A percentile compares a stretch with the other conserved stretches of the same genome.
These are phyloP conservation scores for Aureobasidium pullulans DNA, from an alignment of 2,329 filamentous ascomycete species.

Conservation along the genomic window DNA sequence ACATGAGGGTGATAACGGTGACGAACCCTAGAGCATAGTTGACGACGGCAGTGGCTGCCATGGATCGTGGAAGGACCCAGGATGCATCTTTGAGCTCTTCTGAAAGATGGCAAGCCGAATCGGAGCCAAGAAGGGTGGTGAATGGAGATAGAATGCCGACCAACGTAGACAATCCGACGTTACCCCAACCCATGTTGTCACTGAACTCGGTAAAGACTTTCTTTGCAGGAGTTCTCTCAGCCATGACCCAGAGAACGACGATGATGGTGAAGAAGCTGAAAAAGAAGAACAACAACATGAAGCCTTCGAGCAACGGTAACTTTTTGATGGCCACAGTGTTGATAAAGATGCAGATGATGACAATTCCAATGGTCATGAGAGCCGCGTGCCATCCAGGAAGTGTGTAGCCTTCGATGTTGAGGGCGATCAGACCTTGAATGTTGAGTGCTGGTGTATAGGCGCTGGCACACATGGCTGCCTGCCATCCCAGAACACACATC, in stretches of 20 bases:
- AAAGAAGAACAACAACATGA: constrained; percentile 32
- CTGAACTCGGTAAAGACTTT: constrained; percentile 33
- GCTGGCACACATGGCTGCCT: constrained; percentile 5
- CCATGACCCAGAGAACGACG: constrained; percentile 20
- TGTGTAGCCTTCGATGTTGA: background rate
- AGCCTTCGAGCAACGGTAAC: constrained; percentile 25
- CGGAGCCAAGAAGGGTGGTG: constrained; percentile 19
- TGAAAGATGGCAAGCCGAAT: constrained; percentile 20
- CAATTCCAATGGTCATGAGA: constrained; percentile 8
- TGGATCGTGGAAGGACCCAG: constrained; percentile 23
- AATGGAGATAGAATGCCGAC: constrained; percentile 26
- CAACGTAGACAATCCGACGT: constrained; percentile 23
- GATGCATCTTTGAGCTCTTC: constrained; percentile 26
- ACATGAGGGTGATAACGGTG: constrained; percentile 24
- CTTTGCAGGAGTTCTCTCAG: constrained; percentile 21
- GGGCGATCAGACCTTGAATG: constrained; percentile 7
- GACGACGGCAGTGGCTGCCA: constrained; percentile 20
- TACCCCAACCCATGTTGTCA: constrained; percentile 32
- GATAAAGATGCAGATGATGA: constrained; percentile 6
- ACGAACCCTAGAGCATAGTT: constrained; percentile 32
- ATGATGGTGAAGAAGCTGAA: constrained; percentile 30
- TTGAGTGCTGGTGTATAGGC: constrained; percentile 3
- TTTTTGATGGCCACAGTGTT: constrained; percentile 10
- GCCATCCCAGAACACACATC: constrained; percentile 13
- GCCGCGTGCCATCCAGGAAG: constrained; percentile 7